Conservation (phyloP, 2,329 filamentous ascomycete species). For the Rhinocladiella similis region DNA sequence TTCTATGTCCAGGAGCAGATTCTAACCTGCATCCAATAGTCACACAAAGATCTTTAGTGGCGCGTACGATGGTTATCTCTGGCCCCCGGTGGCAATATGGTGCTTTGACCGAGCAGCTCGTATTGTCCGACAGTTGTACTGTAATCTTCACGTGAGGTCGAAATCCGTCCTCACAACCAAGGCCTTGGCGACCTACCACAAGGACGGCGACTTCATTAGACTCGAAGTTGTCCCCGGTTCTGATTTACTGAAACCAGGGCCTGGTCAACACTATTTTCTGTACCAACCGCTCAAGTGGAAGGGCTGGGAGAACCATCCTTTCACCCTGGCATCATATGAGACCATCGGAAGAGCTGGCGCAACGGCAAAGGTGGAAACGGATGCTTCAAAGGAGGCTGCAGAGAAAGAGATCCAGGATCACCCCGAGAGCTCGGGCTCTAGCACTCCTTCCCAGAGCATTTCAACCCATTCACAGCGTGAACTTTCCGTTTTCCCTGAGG, state of each 20-base stretch:
- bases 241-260: constrained; percentile 35
- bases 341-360: neutral
- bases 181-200: constrained; percentile 44
- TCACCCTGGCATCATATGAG: constrained; percentile 42
- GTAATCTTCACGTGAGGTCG: constrained; percentile 41
- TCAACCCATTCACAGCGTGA: neutral
- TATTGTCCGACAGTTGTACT: constrained; percentile 42
- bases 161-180: constrained; percentile 34
- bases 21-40: constrained; percentile 29
- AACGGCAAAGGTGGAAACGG: neutral
- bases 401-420: neutral
- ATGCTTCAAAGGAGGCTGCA: neutral
- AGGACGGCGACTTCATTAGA: constrained; percentile 45
- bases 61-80: constrained; percentile 53
- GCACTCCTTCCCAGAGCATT: neutral
- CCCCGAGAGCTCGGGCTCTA: neutral
- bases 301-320: constrained; percentile 54
- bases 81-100: constrained; percentile 53
- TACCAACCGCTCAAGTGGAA: constrained; percentile 46
- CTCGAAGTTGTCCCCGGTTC: constrained; percentile 44
- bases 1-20: no score
- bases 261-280: constrained; percentile 53
- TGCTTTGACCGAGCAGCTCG: constrained; percentile 46
- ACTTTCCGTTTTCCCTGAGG: constrained; percentile 5
- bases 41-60: constrained; percentile 50